phyloP scores from a whole-genome alignment of 345 rosid genomes.

The Sisymbrium irio region DNA sequence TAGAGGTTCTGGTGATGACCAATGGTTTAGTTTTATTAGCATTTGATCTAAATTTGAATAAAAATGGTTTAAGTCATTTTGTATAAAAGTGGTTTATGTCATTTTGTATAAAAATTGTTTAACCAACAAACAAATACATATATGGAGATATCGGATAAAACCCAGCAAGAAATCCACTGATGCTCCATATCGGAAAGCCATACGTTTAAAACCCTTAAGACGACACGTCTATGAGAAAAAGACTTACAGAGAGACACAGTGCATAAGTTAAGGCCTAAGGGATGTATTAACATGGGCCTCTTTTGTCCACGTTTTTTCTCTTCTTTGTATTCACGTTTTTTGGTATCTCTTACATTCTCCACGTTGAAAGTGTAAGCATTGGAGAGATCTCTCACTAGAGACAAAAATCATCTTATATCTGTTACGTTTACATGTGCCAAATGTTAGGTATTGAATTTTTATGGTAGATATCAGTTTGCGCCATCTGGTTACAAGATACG shows the following conservation, averaged over 20 bases:
- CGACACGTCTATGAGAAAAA: conserved; percentile 12
- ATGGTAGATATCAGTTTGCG: background rate
- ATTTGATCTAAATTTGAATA: background rate
- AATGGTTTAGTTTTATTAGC: background rate
- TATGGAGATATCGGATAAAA: background rate
- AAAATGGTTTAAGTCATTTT: background rate
- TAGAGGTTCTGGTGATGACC: background rate
- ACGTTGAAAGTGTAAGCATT: conserved; percentile 13
- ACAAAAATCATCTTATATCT: conserved; percentile 1
- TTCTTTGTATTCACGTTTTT: conserved; percentile 22
- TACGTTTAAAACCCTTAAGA: conserved; percentile 17
- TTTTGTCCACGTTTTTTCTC: conserved; percentile 12
- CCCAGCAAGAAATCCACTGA: background rate
- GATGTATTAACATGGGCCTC: conserved; percentile 18
- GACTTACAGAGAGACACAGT: background rate
- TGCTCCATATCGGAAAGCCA: background rate
- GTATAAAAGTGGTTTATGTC: background rate
- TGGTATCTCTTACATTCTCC: conserved; percentile 26
- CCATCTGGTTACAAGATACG: background rate
- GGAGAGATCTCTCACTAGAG: conserved; percentile 14
- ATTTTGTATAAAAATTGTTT: background rate
- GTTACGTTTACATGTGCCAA: conserved; percentile 19
- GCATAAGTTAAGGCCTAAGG: conserved; percentile 2
- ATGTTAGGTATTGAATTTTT: conserved; percentile 8
- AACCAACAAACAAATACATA: background rate